phyloP scores from a whole-genome alignment of 352 stramenopile species.

The Globisporangium alternatum region DNA sequence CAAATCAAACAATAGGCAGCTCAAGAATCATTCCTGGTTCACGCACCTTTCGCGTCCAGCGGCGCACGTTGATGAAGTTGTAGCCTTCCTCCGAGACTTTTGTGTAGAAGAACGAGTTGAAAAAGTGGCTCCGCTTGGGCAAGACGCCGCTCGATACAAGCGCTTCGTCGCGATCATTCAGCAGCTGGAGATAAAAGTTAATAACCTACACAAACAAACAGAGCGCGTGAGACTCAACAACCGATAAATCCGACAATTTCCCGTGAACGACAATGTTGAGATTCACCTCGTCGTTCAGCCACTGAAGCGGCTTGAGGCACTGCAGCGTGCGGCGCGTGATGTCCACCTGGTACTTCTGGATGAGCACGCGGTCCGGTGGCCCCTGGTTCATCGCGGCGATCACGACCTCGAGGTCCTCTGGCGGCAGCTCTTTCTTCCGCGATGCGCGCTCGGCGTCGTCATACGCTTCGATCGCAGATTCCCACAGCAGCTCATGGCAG shows the following conservation, averaged over 20 bases:
- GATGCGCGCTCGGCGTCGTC: conserved; percentile 49
- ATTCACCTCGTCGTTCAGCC: conserved; percentile 80
- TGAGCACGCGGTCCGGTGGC: conserved; percentile 53
- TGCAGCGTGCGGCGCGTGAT: conserved; percentile 74
- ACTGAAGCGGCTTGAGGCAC: conserved; percentile 59
- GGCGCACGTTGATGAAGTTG: conserved; percentile 81
- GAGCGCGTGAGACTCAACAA: background rate
- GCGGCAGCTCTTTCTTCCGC: conserved; percentile 49
- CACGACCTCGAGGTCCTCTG: conserved; percentile 63
- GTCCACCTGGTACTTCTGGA: conserved; percentile 82
- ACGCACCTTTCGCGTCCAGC: conserved; percentile 79
- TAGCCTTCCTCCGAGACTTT: conserved; percentile 81
- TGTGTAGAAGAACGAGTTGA: conserved; percentile 88
- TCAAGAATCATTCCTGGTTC: background rate
- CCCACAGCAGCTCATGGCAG: conserved; percentile 49
- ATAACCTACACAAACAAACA: conserved; percentile 43
- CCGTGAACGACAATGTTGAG: background rate
- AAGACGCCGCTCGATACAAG: conserved; percentile 49
- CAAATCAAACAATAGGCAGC: background rate
- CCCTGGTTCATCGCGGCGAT: conserved; percentile 54
- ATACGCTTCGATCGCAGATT: conserved; percentile 54
- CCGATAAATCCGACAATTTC: background rate
- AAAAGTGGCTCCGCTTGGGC: conserved; percentile 70
- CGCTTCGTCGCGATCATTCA: conserved; percentile 63
- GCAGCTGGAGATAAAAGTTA: conserved; percentile 86